Percentiles rank a stretch among this genome's conserved stretches.
These are phyloP conservation scores for Coniella vitis DNA, from an alignment of 2,329 filamentous ascomycete species.

Conservation along the genomic window DNA sequence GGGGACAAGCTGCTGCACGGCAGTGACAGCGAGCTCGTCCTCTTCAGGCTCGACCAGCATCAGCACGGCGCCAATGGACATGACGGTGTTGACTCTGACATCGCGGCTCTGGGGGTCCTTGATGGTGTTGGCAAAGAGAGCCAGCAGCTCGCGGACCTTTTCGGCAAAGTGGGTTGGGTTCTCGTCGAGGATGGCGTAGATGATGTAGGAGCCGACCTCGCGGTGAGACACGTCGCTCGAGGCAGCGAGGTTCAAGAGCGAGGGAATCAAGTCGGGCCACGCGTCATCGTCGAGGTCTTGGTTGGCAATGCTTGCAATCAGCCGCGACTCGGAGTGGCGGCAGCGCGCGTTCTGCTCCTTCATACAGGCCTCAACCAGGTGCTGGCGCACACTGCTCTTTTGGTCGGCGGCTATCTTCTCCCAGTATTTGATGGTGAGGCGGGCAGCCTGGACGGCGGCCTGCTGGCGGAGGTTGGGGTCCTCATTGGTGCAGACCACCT, in stretches of 20 bases:
- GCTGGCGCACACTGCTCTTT: constrained; percentile 73
- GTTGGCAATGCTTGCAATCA: constrained; percentile 80
- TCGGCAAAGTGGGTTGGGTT: constrained; percentile 79
- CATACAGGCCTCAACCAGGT: constrained; percentile 77
- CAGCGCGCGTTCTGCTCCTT: constrained; percentile 70
- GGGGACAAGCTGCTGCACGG: constrained; percentile 76
- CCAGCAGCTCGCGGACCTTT: constrained; percentile 72
- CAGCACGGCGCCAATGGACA: constrained; percentile 80
- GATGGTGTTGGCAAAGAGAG: constrained; percentile 79
- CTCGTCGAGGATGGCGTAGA: constrained; percentile 85
- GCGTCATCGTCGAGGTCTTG: constrained; percentile 74
- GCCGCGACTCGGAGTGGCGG: constrained; percentile 79
- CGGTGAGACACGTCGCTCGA: constrained; percentile 64
- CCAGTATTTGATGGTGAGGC: constrained; percentile 85
- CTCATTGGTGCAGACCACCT: constrained; percentile 77
- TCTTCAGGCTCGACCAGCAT: constrained; percentile 86
- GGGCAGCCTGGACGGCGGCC: constrained; percentile 81
- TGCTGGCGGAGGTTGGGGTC: constrained; percentile 73
- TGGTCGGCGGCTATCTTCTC: constrained; percentile 62
- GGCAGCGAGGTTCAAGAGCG: constrained; percentile 72
- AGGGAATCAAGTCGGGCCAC: constrained; percentile 73
- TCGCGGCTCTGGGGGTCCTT: constrained; percentile 85
- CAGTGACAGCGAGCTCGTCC: constrained; percentile 63
- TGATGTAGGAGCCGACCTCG: constrained; percentile 86
- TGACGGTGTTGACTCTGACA: constrained; percentile 89